A percentile compares a stretch with the other conserved stretches of the same genome.
These are phyloP conservation scores for Galeopsis tetrahit DNA, from an alignment of 257 asterid species.

Conservation along the genomic window DNA sequence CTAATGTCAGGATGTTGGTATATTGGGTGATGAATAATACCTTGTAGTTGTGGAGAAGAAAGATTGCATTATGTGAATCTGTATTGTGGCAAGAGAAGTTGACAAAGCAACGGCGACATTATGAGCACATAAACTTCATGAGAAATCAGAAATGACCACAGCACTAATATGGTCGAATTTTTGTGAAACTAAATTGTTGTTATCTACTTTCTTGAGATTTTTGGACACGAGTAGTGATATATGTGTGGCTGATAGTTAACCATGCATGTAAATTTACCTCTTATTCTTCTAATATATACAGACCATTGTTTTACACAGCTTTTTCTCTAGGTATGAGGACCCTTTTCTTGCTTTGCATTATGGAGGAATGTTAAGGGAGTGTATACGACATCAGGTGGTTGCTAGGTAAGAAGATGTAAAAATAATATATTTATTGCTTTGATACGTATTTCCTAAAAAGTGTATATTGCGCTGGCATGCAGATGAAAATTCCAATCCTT, in stretches of 20 bases:
- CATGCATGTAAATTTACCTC: not conserved
- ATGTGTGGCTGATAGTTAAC: slow-evolving; percentile 10
- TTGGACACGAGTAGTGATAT: not conserved
- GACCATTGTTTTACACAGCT: not conserved
- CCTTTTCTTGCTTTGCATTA: slow-evolving; percentile 75
- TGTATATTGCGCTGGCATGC: not conserved
- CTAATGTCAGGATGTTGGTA: not conserved
- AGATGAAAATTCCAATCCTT: not conserved
- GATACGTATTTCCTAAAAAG: not conserved
- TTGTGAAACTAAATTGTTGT: not conserved
- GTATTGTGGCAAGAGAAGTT: not conserved
- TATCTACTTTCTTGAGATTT: not conserved
- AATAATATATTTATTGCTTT: not conserved
- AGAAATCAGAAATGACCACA: not conserved
- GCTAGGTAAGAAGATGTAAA: slow-evolving; percentile 57
- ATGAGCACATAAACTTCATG: not conserved
- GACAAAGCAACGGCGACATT: not conserved
- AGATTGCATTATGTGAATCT: not conserved
- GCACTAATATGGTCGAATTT: not conserved
- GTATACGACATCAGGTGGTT: slow-evolving; percentile 87
- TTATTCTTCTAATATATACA: not conserved
- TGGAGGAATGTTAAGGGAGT: slow-evolving; percentile 90
- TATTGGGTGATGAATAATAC: not conserved
- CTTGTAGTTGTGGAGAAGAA: not conserved
- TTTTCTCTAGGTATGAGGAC: slow-evolving; percentile 68